Evolutionary conservation across 768 basidiomycete genomes (phyloP).

Genomic region (Termitomyces eurrhizus): DNA sequence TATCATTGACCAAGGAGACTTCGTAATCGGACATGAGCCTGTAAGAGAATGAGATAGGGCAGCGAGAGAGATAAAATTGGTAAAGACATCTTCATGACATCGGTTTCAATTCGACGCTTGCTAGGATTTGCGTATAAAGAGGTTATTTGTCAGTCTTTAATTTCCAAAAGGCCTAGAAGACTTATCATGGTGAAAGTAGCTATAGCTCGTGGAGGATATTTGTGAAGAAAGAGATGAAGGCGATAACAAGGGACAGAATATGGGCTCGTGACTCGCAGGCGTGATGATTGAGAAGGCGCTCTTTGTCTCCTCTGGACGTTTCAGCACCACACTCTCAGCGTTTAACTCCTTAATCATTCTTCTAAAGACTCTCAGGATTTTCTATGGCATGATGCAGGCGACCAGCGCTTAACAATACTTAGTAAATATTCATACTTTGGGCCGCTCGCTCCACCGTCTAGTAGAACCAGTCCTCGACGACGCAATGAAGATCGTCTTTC

Average conservation of each 20-base stretch:
- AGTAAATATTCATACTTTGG: background rate
- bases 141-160: slow-evolving; percentile 16
- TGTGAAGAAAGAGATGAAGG: slow-evolving; percentile 5
- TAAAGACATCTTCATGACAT: slow-evolving; percentile 97
- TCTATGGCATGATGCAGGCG: background rate
- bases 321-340: background rate
- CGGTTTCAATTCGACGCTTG: slow-evolving; percentile 96
- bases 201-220: background rate
- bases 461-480: slow-evolving; percentile 45
- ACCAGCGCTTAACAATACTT: background rate
- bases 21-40: slow-evolving; percentile 99
- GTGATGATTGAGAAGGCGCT: background rate
- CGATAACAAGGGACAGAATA: slow-evolving; percentile 6
- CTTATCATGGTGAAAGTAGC: slow-evolving; percentile 55
- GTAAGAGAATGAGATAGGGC: slow-evolving; percentile 12
- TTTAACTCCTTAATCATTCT: background rate
- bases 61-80: slow-evolving; percentile 7
- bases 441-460: background rate
- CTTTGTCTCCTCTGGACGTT: background rate
- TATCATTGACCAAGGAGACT: slow-evolving; percentile 95
- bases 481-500: slow-evolving; percentile 59
- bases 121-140: slow-evolving; percentile 64
- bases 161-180: slow-evolving; percentile 14
- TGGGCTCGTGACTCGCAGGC: slow-evolving; percentile 8
- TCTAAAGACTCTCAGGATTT: background rate